Percentiles rank a stretch among this genome's conserved stretches.
These are phyloP conservation scores for Rhizopus arrhizus DNA, from an alignment of 371 early-diverging fungal genomes.

Conservation along the genomic window DNA sequence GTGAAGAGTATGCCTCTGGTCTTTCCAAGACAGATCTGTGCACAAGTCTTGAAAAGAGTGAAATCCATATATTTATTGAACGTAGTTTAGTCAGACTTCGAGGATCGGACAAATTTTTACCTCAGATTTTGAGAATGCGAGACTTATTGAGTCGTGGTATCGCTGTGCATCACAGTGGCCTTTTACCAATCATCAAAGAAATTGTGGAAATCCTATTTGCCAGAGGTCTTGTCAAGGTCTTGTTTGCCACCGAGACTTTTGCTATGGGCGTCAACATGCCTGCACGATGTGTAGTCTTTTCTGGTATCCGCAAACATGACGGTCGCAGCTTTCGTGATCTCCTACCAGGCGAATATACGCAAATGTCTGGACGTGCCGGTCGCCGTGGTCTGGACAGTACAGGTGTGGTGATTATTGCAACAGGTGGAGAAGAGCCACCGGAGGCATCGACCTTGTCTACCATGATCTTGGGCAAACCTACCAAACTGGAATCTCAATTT, in stretches of 20 bases:
- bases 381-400: conserved; percentile 95
- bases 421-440: conserved; percentile 69
- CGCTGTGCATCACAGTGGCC: conserved; percentile 97
- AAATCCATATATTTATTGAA: conserved; percentile 88
- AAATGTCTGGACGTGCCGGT: conserved; percentile 99
- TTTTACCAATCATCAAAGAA: conserved; percentile 98
- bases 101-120: conserved; percentile 81
- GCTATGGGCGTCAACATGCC: conserved; percentile 98
- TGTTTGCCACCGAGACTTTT: conserved; percentile 59
- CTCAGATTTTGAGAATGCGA: conserved; percentile 88
- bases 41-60: conserved; percentile 78
- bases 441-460: conserved; percentile 63
- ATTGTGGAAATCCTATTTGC: conserved; percentile 98
- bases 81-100: conserved; percentile 76
- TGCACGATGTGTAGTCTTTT: conserved; percentile 94
- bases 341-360: conserved; percentile 96
- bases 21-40: conserved; percentile 81
- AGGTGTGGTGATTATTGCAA: conserved; percentile 93
- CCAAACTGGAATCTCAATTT: conserved; percentile 97
- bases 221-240: conserved; percentile 87
- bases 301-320: conserved; percentile 91
- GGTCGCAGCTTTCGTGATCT: conserved; percentile 85
- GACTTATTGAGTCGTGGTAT: conserved; percentile 91
- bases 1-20: conserved; percentile 90
- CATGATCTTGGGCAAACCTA: conserved; percentile 87